Percentiles rank a stretch among this genome's conserved stretches.
phyloP scores from a whole-genome alignment of 495 filamentous ascomycete genomes.

The Aspergillus bertholletiae region DNA sequence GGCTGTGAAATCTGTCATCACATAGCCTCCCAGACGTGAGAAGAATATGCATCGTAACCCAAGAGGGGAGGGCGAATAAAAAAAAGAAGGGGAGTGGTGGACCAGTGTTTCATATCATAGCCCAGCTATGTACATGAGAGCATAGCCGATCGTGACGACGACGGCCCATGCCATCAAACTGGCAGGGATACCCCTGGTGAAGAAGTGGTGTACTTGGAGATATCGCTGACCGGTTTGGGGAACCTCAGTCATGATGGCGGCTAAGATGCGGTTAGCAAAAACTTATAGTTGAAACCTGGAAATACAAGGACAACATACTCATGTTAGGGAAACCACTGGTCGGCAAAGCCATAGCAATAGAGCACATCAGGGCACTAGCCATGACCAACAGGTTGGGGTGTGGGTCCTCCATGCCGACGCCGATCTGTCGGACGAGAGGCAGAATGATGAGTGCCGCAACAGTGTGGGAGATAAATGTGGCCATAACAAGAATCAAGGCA shows the following conservation, averaged over 20 bases:
- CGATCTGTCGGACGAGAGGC: slow-evolving; percentile 83
- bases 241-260: slow-evolving; percentile 99
- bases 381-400: slow-evolving; percentile 96
- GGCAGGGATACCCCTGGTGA: slow-evolving; percentile 81
- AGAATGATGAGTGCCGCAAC: slow-evolving; percentile 94
- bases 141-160: slow-evolving; percentile 84
- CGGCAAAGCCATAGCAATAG: slow-evolving; percentile 81
- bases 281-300: neutral
- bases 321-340: slow-evolving; percentile 98
- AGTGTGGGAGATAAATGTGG: slow-evolving; percentile 97
- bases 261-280: slow-evolving; percentile 44
- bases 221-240: slow-evolving; percentile 86
- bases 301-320: slow-evolving; percentile 61
- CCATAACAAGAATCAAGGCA: slow-evolving; percentile 82
- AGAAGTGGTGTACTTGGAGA: slow-evolving; percentile 88
- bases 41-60: neutral
- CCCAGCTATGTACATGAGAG: slow-evolving; percentile 74
- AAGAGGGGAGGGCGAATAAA: neutral
- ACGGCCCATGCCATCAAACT: slow-evolving; percentile 78
- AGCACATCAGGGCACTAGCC: slow-evolving; percentile 67
- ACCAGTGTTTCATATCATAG: slow-evolving; percentile 44
- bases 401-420: slow-evolving; percentile 76
- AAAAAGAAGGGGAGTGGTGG: neutral
- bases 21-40: neutral
- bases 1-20: neutral